Percentiles rank a stretch among this genome's conserved stretches.
These are phyloP conservation scores for Lepidium didymum DNA, from an alignment of 345 rosid species.

Conservation along the genomic window DNA sequence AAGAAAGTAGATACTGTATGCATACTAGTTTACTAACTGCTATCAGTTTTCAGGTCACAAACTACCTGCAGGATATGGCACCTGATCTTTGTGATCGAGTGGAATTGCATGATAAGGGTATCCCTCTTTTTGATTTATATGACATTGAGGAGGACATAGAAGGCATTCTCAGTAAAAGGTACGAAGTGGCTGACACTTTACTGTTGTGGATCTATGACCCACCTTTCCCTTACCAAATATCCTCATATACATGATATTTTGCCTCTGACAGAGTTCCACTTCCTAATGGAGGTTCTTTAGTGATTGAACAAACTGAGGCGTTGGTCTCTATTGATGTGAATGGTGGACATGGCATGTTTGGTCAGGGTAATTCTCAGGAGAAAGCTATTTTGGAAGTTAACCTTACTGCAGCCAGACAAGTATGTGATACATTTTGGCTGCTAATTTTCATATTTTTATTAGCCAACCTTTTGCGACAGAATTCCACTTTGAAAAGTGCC, in stretches of 20 bases:
- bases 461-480: background rate
- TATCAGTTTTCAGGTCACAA: conserved; percentile 63
- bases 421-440: conserved; percentile 30
- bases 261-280: conserved; percentile 64
- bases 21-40: conserved; percentile 17
- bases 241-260: conserved; percentile 4
- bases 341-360: conserved; percentile 95
- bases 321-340: conserved; percentile 96
- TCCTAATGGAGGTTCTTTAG: conserved; percentile 85
- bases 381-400: conserved; percentile 89
- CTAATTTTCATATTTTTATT: background rate
- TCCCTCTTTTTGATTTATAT: conserved; percentile 83
- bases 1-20: background rate
- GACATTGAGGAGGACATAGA: conserved; percentile 80
- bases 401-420: conserved; percentile 90
- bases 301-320: conserved; percentile 98
- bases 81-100: conserved; percentile 89
- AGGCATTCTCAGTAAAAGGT: conserved; percentile 89
- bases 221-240: background rate
- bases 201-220: background rate
- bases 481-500: background rate
- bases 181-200: conserved; percentile 12
- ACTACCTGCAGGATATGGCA: conserved; percentile 95
- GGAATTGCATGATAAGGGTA: conserved; percentile 64
- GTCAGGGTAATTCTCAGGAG: conserved; percentile 85